Evolutionary conservation across 306 rosid species (phyloP), one percentile per base, ranked within the genome.

Genomic region (Cicer pinnatifidum): DNA sequence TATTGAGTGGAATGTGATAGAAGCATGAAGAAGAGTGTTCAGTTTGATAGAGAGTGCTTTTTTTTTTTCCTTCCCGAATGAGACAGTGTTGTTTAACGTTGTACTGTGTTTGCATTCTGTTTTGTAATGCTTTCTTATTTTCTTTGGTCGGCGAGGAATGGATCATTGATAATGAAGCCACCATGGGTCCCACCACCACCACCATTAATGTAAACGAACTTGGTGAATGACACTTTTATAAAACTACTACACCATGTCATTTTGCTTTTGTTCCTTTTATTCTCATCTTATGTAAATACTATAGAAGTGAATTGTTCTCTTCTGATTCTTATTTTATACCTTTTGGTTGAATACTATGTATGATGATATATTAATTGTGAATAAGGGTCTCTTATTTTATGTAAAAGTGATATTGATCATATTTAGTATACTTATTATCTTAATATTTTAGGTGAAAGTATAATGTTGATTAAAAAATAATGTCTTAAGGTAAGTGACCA

Each of bases 131-230:
- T 59, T 59, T 59, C 19, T 6, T 6, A 28, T 58, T 53, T 17
- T 33, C 17, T 33, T 59, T 11, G 7, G 82, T 63, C 77, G 72
- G 71, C 72, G 43, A 54, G 56, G 16, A 9, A 69, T 44, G 11
- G 12, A 69, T 41, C 77, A 78, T 62, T 40, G 77, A 70, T 23
- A 59, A 51, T 46, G 38, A 19, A 50, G 65, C 45, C 64, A 1
- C 6, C 4, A 6, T 20, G 47, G 81, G 82, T 40, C 82, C 82
- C 71, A 61, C 72, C 23, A 17, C 8, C 23, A 11, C 15, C 35
- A 28, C 5, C 35, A 28, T 28, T 28, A 28, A 28, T 8, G 12
- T 54, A 9, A 17, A 54, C 6, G 9, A 54, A 71, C 41, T 19
- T 54, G 65, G 9, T 28, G 35, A 3, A 3, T 28, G 35, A 28